Evolutionary conservation across 805 yeast genomes (phyloP), one percentile per base, ranked within the genome.

Genomic region (Candida golubevii): DNA sequence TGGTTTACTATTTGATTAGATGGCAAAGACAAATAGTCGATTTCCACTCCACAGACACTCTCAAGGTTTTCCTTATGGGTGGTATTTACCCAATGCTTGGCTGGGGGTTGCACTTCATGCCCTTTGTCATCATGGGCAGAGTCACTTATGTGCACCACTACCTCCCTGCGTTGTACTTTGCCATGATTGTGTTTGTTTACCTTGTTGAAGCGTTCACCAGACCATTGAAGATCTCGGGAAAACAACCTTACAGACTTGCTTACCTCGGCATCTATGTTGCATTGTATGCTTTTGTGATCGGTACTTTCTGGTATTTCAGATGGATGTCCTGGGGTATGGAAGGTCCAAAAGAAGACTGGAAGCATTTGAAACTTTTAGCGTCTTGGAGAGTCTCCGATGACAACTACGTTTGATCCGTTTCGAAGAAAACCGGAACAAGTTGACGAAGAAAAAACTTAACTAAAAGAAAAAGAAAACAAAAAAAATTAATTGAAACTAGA

Each of bases 61-160:
- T 78, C 44, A 73, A 77, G 60, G 57, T 70, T 38, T 82, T 81
- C 62, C 47, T 81, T 42, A 79, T 84, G 66, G 85, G 86, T 33
- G 96, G 95, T 43, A 58, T 85, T 30, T 80, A 86, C 56, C 97
- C 98, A 26, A 84, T 90, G 69, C 59, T 87, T 35, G 96, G 96
- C 9, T 91, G 97, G 97, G 74, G 81, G 35, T 72, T 88, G 57
- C 97, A 91, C 66, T 91, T 74, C 66, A 60, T 86, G 58, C 98
- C 99, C 30, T 91, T 91, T 67, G 79, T 85, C 29, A 67, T 88
- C 47, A 91, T 91, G 99, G 89, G 95, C 10, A 85, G 99, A 72
- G 97, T 93, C 45, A 89, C 96, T 2, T 91, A 93, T 63, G 93
- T 91, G 30, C 99, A 91, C 67, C 99, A 91, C 65, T 91, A 91